Base-by-base conservation (phyloP, 805 yeast species). In the Cyberlindnera petersonii region DNA sequence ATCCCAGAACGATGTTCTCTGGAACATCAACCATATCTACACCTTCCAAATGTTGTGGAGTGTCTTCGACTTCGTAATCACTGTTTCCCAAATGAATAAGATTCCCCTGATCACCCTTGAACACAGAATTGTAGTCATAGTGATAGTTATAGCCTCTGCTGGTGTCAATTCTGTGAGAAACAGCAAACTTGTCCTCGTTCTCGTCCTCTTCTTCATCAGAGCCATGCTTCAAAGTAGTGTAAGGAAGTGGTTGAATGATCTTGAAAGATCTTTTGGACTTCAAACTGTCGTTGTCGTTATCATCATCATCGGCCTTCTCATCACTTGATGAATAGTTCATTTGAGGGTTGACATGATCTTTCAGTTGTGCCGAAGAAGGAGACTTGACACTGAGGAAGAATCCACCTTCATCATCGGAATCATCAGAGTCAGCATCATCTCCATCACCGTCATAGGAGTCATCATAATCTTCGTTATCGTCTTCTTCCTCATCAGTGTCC, bases 211-310 rank as follows among this genome's bases (percentile, higher is more conserved):
- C 81, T 33, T 75, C 82, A 42, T 78, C 82, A 46, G 84, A 76
- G 7, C 86, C 86, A 56, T 77, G 77, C 56, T 89, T 88, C 39
- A 91, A 72, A 0, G 86, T 79, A 0, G 98, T 88, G 2, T 96
- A 80, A 3, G 98, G 97, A 37, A 91, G 64, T 31, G 78, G 68
- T 26, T 86, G 87, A 47, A 89, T 88, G 9, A 86, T 83, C 31
- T 74, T 73, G 46, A 43, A 26, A 14, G 17, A 7, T 18, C 15
- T 38, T 18, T 16, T 35, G 9, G 23, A n/a, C 24, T 22, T 36
- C 15, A 26, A 24, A 24, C 33, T 33, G 7, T 21, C 18, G 33
- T 30, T 37, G 26, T 32, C 55, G 38, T 33, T 58, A n/a, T 15
- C 31, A 9, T 14, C 31, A 2, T 33, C 32, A 18, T 26, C 37